Evolutionary conservation across 2,329 filamentous ascomycete genomes (phyloP), one percentile per base, ranked within the genome.

Genomic region (Colletotrichum sojae): DNA sequence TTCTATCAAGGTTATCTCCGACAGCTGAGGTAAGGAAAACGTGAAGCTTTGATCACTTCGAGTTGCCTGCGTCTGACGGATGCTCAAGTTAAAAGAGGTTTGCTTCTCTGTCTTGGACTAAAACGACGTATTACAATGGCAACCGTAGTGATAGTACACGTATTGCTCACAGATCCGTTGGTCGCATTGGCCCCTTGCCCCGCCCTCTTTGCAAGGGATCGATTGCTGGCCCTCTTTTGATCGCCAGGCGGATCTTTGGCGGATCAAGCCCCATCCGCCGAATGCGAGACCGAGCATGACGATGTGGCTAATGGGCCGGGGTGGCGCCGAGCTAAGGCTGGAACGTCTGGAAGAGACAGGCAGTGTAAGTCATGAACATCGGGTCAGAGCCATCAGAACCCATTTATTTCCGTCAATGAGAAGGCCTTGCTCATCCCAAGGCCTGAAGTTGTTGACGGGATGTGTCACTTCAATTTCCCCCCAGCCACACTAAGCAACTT

Each of bases 331-430:
- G 0, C 55, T 8, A 49, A 10, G 45, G 46, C 15, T 58, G 43
- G 43, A 59, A 1, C 39, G 2, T 57, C 40, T 56, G 31, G 40
- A 45, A 22, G 18, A 49, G 13, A 48, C n/a, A 22, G 10, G 31
- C n/a, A 1, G 16, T 39, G 25, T 36, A 39, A 46, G 56, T 58
- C 43, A 31, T 25, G n/a, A 20, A 4, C 18, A 52, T 20, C n/a
- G n/a, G 45, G 46, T 39, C 56, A 31, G 25, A 39, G n/a, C 13
- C 13, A 8, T 18, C 3, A 15, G 15, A 49, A 49, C 12, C 56
- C 56, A 36, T 48, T 49, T 59, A 48, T 57, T 36, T 18, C 45
- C 45, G 27, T 59, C 56, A 59, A 49, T 59, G 9, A 43, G 48
- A 48, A 0, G 16, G 22, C 16, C 22, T 5, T 12, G 56, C 49